These are phyloP conservation scores for Serendipita sp. DNA, from an alignment of 768 basidiomycete genomes.

Conservation along the genomic window DNA sequence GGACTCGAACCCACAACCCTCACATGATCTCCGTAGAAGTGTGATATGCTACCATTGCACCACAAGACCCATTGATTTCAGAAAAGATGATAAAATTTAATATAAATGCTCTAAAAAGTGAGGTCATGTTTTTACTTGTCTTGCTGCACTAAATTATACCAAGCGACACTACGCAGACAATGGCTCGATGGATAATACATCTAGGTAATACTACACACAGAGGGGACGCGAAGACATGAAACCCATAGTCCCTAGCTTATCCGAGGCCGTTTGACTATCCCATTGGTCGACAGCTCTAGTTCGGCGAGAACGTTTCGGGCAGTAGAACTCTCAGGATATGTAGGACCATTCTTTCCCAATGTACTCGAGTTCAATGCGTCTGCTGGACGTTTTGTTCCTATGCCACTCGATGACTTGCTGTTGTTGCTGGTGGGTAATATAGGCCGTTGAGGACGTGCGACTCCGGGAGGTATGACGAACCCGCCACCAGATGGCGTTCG, in stretches of 20 bases:
- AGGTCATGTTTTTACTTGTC: not conserved
- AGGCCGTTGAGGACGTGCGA: not conserved
- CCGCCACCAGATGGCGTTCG: conserved; percentile 1
- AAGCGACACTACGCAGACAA: not conserved
- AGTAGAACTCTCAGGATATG: not conserved
- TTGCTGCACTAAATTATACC: not conserved
- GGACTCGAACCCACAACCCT: conserved; percentile 7
- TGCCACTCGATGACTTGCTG: not conserved
- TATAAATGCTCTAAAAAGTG: not conserved
- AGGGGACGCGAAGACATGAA: not conserved
- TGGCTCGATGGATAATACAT: no score
- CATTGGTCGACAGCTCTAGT: not conserved
- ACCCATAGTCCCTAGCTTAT: not conserved
- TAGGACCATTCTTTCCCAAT: not conserved
- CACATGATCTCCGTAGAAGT: not conserved
- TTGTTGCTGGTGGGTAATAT: not conserved
- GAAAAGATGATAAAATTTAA: not conserved
- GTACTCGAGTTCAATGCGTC: not conserved
- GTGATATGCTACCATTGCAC: conserved; percentile 2
- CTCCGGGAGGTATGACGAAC: conserved; percentile 1
- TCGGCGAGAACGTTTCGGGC: not conserved
- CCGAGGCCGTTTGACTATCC: not conserved
- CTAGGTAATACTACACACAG: not conserved
- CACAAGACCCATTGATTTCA: not conserved
- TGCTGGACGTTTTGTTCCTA: not conserved